Evolutionary conservation across 148 eudicot species (phyloP).

Genomic region (Rhododendron vialii): DNA sequence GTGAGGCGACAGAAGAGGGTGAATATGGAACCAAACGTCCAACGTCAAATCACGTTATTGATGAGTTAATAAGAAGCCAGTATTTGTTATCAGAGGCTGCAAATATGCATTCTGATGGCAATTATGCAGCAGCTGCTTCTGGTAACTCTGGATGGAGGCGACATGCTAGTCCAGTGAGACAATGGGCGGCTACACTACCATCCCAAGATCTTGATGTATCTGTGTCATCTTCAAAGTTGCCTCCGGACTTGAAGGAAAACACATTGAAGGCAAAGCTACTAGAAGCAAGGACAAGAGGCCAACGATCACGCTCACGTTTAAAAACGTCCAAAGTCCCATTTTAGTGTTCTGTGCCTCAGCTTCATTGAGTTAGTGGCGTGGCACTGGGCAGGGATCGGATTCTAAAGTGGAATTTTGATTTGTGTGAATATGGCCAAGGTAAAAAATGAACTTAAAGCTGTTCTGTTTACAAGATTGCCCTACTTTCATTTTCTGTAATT

Average conservation of each 20-base stretch:
- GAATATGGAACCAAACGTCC: conserved; percentile 12
- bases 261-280: conserved; percentile 74
- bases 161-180: conserved; percentile 58
- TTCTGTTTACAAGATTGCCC: background rate
- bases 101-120: conserved; percentile 31
- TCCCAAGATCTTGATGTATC: conserved; percentile 38
- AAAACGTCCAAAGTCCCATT: conserved; percentile 50
- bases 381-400: background rate
- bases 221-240: conserved; percentile 49
- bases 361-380: background rate
- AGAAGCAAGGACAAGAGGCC: conserved; percentile 74
- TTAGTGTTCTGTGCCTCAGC: conserved; percentile 10
- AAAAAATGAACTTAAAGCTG: background rate
- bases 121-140: conserved; percentile 22
- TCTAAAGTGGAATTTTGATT: background rate
- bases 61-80: conserved; percentile 55
- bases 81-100: conserved; percentile 45
- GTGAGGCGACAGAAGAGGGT: conserved; percentile 34
- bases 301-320: conserved; percentile 64
- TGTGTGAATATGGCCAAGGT: conserved; percentile 14
- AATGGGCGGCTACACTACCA: conserved; percentile 55
- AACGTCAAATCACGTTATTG: conserved; percentile 31
- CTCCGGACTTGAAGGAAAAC: conserved; percentile 40
- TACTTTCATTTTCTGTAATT: background rate
- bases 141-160: conserved; percentile 35